Conservation (phyloP, 1,284 basidiomycete genomes). For the Cryptococcus depauperatus region DNA sequence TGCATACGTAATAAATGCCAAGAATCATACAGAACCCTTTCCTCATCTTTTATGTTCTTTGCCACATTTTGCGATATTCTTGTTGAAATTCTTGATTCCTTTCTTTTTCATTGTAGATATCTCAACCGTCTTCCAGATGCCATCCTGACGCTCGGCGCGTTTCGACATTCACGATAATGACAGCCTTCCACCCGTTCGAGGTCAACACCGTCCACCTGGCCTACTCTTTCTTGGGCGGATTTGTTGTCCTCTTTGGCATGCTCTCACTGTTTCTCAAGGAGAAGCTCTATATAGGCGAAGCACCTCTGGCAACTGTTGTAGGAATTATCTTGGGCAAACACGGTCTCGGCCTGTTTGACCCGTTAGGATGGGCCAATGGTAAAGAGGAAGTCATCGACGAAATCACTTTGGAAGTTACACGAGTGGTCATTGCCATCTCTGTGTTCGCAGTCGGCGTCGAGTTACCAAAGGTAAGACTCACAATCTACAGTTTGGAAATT, state of each 20-base stretch:
- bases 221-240: conserved; percentile 77
- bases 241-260: conserved; percentile 78
- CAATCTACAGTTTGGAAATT: neutral
- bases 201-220: conserved; percentile 47
- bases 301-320: conserved; percentile 88
- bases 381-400: conserved; percentile 52
- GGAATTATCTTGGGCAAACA: conserved; percentile 89
- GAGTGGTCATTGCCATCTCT: conserved; percentile 92
- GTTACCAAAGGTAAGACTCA: conserved; percentile 66
- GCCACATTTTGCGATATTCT: too few species aligned
- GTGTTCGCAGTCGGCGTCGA: conserved; percentile 98
- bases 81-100: too few species aligned
- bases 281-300: conserved; percentile 91
- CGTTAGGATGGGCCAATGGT: conserved; percentile 65
- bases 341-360: conserved; percentile 76
- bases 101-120: too few species aligned
- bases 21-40: neutral
- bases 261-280: conserved; percentile 75
- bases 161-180: conserved; percentile 11
- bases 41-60: too few species aligned
- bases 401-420: conserved; percentile 82
- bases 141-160: too few species aligned
- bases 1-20: neutral
- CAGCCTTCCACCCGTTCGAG: conserved; percentile 43
- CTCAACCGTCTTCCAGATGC: too few species aligned